Conservation (phyloP, 2,329 filamentous ascomycete species). For the Zymoseptoria tritici region DNA sequence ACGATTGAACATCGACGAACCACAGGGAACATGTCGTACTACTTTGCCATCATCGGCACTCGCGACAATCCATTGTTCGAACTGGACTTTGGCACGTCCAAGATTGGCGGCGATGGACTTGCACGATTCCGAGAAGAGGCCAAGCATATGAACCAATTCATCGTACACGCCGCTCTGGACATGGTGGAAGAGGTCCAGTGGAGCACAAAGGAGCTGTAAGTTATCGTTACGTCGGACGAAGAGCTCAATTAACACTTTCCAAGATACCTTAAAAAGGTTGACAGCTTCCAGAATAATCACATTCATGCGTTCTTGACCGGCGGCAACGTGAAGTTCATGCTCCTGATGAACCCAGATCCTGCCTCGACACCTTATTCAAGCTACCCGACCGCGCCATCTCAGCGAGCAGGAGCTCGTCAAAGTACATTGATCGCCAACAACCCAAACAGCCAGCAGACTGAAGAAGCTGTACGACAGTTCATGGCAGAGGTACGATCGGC, state of each 20-base stretch:
- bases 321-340: slow-evolving; percentile 85
- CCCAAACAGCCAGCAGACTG: slow-evolving; percentile 79
- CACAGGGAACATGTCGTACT: slow-evolving; percentile 72
- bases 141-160: slow-evolving; percentile 93
- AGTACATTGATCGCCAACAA: slow-evolving; percentile 46
- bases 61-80: slow-evolving; percentile 95
- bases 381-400: slow-evolving; percentile 23
- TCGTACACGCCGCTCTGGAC: slow-evolving; percentile 87
- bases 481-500: slow-evolving; percentile 57
- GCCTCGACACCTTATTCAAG: slow-evolving; percentile 28
- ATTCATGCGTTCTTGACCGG: slow-evolving; percentile 87
- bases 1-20: not conserved
- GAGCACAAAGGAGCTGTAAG: slow-evolving; percentile 74
- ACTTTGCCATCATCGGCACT: slow-evolving; percentile 93
- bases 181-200: slow-evolving; percentile 96
- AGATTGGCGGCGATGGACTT: slow-evolving; percentile 87
- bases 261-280: slow-evolving; percentile 93
- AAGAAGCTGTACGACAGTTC: slow-evolving; percentile 92
- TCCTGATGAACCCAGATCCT: slow-evolving; percentile 72
- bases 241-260: not conserved
- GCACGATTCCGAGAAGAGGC: slow-evolving; percentile 83
- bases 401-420: slow-evolving; percentile 25
- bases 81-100: slow-evolving; percentile 93
- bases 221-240: not conserved
- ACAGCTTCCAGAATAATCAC: slow-evolving; percentile 94